A percentile compares a stretch with the other conserved stretches of the same genome.
Conservation (phyloP, 306 rosid species). For the Vigna unguiculata region DNA sequence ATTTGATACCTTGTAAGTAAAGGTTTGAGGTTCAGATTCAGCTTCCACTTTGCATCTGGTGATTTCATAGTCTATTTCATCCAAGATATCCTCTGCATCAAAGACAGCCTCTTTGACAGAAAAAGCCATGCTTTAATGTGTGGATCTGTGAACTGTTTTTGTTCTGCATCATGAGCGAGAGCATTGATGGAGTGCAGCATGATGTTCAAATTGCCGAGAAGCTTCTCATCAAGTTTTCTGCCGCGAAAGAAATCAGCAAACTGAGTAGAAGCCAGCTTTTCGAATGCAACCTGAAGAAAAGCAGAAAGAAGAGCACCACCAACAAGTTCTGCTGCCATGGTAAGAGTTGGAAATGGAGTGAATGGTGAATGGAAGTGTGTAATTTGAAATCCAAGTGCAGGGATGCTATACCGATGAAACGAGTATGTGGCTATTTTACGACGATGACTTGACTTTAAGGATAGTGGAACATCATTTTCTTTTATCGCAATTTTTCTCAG, state of each 20-base stretch:
- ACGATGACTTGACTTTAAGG: not conserved
- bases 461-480: too few species aligned
- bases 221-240: not conserved
- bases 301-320: conserved; percentile 20
- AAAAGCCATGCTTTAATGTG: not conserved
- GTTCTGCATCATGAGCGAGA: not conserved
- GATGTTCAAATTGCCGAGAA: too few species aligned
- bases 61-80: not conserved
- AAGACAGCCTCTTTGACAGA: not conserved
- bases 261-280: not conserved
- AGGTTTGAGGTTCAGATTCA: not conserved
- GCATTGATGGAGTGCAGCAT: not conserved
- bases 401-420: not conserved
- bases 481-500: too few species aligned
- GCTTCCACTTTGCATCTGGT: not conserved
- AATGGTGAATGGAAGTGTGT: not conserved
- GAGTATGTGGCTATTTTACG: not conserved
- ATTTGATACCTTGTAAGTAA: not conserved
- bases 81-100: not conserved
- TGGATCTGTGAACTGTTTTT: not conserved
- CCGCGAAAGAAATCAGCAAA: not conserved
- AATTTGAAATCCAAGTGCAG: not conserved
- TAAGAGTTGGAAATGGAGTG: not conserved
- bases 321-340: not conserved
- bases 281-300: conserved; percentile 9